Evolutionary conservation across 768 basidiomycete species (phyloP), one percentile per base, ranked within the genome.

Genomic region (Arthromyces matolae): DNA sequence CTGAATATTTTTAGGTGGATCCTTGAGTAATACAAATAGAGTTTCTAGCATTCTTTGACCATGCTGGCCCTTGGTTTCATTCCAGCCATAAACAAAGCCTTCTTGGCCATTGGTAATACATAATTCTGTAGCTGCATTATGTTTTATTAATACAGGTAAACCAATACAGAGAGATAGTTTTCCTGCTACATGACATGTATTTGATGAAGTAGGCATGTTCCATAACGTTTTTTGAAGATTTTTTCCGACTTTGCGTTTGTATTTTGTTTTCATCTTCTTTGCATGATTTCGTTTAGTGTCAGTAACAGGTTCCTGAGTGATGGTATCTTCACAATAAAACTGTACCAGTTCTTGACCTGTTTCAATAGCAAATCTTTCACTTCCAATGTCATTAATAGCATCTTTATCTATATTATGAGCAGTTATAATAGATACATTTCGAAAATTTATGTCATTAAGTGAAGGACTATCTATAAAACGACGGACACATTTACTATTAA

Each of bases 361-460:
- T 16, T 72, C 69, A 16, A 27, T 10, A 4, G 72, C 65, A 63
- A 71, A 76, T 12, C 62, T 48, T 12, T 42, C 8, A 14, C 44
- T 28, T 2, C 68, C 68, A 0, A 66, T 5, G 8, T 53, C n/a
- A 55, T 76, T 76, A 0, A 72, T 61, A 44, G 56, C 48, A 53
- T 75, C 72, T 47, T 68, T 66, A 20, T 68, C 59, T 9, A 55
- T 24, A 61, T 72, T 74, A 14, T 52, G 50, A 3, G 62, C 59
- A 2, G 69, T 72, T 23, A 77, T 75, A 10, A 74, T 59, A 3
- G 71, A 63, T 2, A 68, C 58, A 59, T 69, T 51, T 18, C 62
- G 24, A 42, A 71, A 74, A 2, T 42, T 3, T 19, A 22, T 40
- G 23, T 8, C 52, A 35, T 3, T 49, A 2, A 47, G 37, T 12